Percentiles rank a stretch among this genome's conserved stretches.
These are phyloP conservation scores for Russula brevipes DNA, from an alignment of 768 basidiomycete genomes.

Conservation along the genomic window DNA sequence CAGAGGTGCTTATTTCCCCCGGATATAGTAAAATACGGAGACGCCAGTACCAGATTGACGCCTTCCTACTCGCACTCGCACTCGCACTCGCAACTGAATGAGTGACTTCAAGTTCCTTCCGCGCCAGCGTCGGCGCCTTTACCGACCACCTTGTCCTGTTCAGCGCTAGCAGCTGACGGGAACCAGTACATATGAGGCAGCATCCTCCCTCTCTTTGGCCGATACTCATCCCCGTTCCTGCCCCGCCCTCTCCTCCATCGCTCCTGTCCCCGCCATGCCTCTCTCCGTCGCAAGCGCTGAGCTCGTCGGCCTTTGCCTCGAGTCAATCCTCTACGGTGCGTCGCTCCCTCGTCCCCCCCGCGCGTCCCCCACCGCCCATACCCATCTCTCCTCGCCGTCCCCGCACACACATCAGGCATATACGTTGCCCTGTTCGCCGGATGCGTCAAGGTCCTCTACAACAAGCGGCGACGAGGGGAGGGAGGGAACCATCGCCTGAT, in stretches of 20 bases:
- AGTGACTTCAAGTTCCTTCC: not conserved
- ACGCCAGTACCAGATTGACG: no score
- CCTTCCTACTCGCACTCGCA: no score
- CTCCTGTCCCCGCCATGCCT: not conserved
- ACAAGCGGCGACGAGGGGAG: constrained; percentile 3
- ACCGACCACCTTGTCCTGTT: no score
- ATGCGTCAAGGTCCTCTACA: not conserved
- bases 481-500: constrained; percentile 15
- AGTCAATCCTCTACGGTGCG: no score
- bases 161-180: not conserved
- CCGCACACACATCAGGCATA: not conserved
- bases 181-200: constrained; percentile 19
- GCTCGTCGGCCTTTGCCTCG: not conserved
- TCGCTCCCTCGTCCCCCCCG: no score
- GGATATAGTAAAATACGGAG: no score
- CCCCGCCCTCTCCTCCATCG: not conserved
- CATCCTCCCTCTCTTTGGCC: not conserved
- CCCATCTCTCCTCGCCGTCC: no score
- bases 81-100: not conserved
- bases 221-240: constrained; percentile 5
- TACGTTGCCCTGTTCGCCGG: constrained; percentile 11
- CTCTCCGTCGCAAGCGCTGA: constrained; percentile 16
- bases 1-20: no score
- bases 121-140: not conserved
- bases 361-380: no score